Evolutionary conservation across 106 monocot species (phyloP).

Genomic region (Allium fistulosum): DNA sequence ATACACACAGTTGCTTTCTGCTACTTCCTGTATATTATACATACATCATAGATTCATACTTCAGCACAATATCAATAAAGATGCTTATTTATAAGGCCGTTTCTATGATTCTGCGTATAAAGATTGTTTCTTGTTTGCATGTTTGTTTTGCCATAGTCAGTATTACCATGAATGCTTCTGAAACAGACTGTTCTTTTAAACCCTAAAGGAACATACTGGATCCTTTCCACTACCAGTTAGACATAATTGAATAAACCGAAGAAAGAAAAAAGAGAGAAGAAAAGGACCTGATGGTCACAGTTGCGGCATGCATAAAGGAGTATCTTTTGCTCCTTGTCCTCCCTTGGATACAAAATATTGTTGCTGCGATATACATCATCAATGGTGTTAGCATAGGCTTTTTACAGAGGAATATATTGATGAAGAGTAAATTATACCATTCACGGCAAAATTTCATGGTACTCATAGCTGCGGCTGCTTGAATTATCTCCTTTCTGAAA

Average conservation of each 20-base stretch:
- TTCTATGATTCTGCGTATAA: neutral
- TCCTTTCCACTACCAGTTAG: neutral
- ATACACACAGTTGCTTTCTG: slow-evolving; percentile 35
- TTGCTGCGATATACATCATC: slow-evolving; percentile 20
- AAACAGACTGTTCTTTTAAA: neutral
- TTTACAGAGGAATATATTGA: neutral
- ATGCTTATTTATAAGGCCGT: neutral
- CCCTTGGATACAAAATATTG: slow-evolving; percentile 60
- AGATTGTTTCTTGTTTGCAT: neutral
- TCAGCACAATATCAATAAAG: neutral
- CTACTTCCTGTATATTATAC: slow-evolving; percentile 20
- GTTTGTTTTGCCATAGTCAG: neutral
- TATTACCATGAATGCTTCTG: neutral
- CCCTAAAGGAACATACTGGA: neutral
- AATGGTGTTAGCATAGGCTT: too few relatives aligned
- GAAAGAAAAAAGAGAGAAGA: too few relatives aligned
- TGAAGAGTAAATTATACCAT: slow-evolving; percentile 11
- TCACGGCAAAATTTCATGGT: slow-evolving; percentile 44
- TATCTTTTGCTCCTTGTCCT: slow-evolving; percentile 29
- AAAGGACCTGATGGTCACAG: slow-evolving; percentile 49
- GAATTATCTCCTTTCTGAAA: too few relatives aligned
- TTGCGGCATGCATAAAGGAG: slow-evolving; percentile 51
- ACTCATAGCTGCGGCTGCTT: slow-evolving; percentile 19
- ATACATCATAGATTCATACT: neutral
- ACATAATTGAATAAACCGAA: neutral